Percentiles rank a stretch among this genome's conserved stretches.
phyloP scores from a whole-genome alignment of 2,329 filamentous ascomycete species.

The Penicillium sp. region DNA sequence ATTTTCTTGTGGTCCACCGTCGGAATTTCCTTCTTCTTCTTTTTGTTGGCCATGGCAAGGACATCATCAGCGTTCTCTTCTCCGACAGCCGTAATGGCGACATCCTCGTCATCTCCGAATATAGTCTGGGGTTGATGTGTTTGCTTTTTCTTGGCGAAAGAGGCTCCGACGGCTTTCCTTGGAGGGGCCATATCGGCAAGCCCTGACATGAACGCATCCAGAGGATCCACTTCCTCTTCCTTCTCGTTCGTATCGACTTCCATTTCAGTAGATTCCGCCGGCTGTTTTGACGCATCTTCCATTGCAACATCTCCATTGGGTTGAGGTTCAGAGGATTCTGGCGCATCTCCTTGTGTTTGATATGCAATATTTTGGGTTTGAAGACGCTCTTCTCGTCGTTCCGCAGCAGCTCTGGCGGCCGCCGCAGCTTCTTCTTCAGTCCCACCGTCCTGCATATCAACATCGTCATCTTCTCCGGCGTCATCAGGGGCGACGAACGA shows the following conservation, averaged over 20 bases:
- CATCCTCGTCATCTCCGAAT: conserved; percentile 83
- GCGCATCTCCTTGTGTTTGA: conserved; percentile 33
- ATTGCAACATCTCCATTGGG: conserved; percentile 53
- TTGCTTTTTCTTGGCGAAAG: conserved; percentile 52
- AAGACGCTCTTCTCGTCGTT: conserved; percentile 74
- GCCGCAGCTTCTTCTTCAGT: conserved; percentile 88
- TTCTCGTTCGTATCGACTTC: conserved; percentile 34
- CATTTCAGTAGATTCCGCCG: conserved; percentile 42
- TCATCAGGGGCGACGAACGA: conserved; percentile 62
- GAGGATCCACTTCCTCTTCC: conserved; percentile 75
- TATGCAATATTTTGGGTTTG: conserved; percentile 51
- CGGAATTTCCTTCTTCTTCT: conserved; percentile 96
- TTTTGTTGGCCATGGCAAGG: conserved; percentile 65
- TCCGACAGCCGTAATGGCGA: conserved; percentile 63
- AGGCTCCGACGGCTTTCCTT: conserved; percentile 43
- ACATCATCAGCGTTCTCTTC: conserved; percentile 68
- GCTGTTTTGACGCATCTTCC: conserved; percentile 45
- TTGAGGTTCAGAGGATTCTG: conserved; percentile 47
- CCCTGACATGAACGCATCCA: conserved; percentile 95
- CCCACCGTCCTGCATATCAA: conserved; percentile 74
- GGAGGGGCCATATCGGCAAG: conserved; percentile 57
- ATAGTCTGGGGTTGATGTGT: conserved; percentile 78
- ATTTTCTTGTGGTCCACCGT: conserved; percentile 84
- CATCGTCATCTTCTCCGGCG: conserved; percentile 73
- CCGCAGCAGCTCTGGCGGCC: conserved; percentile 81